Base-by-base conservation (phyloP, 2,329 filamentous ascomycete species). In the Curvularia lunata region DNA sequence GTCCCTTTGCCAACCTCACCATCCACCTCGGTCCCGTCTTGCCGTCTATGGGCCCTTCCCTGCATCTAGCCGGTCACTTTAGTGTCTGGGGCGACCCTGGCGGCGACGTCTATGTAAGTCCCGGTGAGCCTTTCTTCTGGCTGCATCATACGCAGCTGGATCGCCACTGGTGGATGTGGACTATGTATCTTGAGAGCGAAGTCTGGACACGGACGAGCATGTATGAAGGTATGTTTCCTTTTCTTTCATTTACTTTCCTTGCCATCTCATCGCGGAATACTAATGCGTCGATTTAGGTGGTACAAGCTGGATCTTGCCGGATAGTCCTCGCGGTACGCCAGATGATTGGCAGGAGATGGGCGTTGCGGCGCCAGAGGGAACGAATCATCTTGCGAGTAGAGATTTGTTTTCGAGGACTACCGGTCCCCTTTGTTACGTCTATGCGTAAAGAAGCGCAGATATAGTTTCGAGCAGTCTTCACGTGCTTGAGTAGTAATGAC, bases 1-100 rank as follows among this genome's bases (percentile, higher is more conserved):
- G 84, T 0, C 83, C 83, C 0, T 84, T 85, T 68, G 78, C 75
- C 59, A 78, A 84, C 57, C 58, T 69, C 9, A 74, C 67, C 0
- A 74, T 81, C 28, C 75, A 76, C 46, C 76, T 82, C 0, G 84
- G 84, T 0, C 85, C 85, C 1, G 75, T 85, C 30, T 63, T 69
- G 6, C 30, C 30, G 9, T 72, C 71, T 42, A 70, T 74, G 59
- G 70, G 73, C 49, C 61, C 70, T 34, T 10, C 30, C 30, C 12
- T 34, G 12, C 30, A 34, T 12, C 2, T 34, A 34, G 30, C 6
- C 12, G 30, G 30, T 9, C 30, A 34, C 12, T 34, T 16, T 16
- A 34, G 30, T 34, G 30, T 34, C 30, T 34, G 30, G 30, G 30
- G 30, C 12, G 30, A 34, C 5, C 30, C 30, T 34, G 30, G 30